These are phyloP conservation scores for Pezizomycotina sp. DNA, from an alignment of 2,329 filamentous ascomycete species.

Conservation along the genomic window DNA sequence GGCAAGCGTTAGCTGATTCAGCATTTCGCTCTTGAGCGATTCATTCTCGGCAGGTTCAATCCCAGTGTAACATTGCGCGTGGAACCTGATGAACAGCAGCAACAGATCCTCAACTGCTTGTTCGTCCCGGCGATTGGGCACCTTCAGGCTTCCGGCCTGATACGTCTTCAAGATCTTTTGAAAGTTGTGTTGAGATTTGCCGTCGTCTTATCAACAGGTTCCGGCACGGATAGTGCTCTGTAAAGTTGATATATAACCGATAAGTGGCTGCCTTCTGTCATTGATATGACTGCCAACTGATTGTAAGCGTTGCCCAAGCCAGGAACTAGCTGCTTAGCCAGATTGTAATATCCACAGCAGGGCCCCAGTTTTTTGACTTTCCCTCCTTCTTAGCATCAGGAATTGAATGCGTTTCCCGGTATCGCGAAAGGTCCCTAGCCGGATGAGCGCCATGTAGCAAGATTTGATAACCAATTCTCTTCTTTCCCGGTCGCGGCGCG, in stretches of 20 bases:
- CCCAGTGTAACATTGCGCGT: slow-evolving; percentile 56
- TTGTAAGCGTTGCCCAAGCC: slow-evolving; percentile 70
- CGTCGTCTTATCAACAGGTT: slow-evolving; percentile 57
- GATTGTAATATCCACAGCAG: slow-evolving; percentile 66
- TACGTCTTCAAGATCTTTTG: slow-evolving; percentile 28
- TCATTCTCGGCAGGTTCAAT: slow-evolving; percentile 49
- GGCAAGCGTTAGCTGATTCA: slow-evolving; percentile 58
- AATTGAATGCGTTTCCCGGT: slow-evolving; percentile 51
- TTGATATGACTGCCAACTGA: slow-evolving; percentile 73
- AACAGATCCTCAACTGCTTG: slow-evolving; percentile 48
- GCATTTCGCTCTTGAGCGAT: slow-evolving; percentile 71
- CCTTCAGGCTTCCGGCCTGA: slow-evolving; percentile 20
- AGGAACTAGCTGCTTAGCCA: slow-evolving; percentile 65
- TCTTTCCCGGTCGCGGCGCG: slow-evolving; percentile 32
- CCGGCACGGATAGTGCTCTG: slow-evolving; percentile 56
- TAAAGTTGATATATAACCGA: slow-evolving; percentile 81
- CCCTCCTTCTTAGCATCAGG: slow-evolving; percentile 29
- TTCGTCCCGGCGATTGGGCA: slow-evolving; percentile 27
- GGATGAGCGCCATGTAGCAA: slow-evolving; percentile 69
- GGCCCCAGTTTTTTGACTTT: slow-evolving; percentile 62
- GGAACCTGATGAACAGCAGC: slow-evolving; percentile 71
- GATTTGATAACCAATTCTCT: slow-evolving; percentile 45
- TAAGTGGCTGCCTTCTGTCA: slow-evolving; percentile 62
- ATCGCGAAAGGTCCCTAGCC: slow-evolving; percentile 82
- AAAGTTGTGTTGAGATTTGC: slow-evolving; percentile 64